phyloP scores from a whole-genome alignment of 1,284 basidiomycete species.

The Moesziomyces sp. region DNA sequence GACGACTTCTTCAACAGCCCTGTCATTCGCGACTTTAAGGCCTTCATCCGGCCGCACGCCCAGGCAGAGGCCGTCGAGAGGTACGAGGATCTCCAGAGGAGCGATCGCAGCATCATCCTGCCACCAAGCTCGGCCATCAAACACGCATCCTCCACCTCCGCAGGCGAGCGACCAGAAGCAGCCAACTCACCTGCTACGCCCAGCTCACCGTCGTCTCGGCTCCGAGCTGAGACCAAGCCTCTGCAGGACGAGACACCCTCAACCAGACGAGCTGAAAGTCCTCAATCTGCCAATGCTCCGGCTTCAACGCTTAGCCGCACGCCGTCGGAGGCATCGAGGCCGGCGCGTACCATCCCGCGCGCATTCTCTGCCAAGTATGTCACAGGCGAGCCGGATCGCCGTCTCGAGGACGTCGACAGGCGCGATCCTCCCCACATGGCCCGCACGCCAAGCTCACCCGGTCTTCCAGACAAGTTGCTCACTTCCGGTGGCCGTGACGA shows the following conservation, averaged over 20 bases:
- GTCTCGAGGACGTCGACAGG: slow-evolving; percentile 15
- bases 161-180: background rate
- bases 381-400: slow-evolving; percentile 31
- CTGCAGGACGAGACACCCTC: no score
- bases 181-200: no score
- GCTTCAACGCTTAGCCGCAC: background rate
- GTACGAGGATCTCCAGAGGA: slow-evolving; percentile 41
- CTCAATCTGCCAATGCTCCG: background rate
- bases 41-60: slow-evolving; percentile 42
- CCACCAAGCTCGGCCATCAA: slow-evolving; percentile 26
- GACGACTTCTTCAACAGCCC: slow-evolving; percentile 84
- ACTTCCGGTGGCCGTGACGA: slow-evolving; percentile 8
- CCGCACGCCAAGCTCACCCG: slow-evolving; percentile 30
- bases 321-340: slow-evolving; percentile 5
- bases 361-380: slow-evolving; percentile 48
- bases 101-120: slow-evolving; percentile 37
- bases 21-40: slow-evolving; percentile 47
- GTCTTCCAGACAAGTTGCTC: slow-evolving; percentile 21
- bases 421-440: slow-evolving; percentile 13
- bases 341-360: slow-evolving; percentile 22
- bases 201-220: no score
- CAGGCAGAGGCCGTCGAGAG: slow-evolving; percentile 34
- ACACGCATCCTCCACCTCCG: slow-evolving; percentile 13
- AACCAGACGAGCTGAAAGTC: slow-evolving; percentile 3
- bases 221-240: no score